Base-by-base conservation (phyloP, 768 basidiomycete genomes). In the Podaxis rugospora region DNA sequence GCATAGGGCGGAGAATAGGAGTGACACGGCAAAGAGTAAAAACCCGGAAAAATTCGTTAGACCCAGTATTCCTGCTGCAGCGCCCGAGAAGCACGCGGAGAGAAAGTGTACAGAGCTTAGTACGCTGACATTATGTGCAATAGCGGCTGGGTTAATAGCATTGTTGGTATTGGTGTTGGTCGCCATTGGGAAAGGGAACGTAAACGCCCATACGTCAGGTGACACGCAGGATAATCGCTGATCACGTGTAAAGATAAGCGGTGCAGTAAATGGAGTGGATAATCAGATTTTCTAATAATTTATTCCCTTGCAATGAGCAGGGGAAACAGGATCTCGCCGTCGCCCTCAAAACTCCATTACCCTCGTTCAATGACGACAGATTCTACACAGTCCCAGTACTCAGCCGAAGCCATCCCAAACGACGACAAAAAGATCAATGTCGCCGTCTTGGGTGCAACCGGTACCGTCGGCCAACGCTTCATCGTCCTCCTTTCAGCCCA, bases 401-500 rank as follows among this genome's bases (percentile, higher is more conserved):
- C 35, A n/a, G n/a, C 28, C 23, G 47, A 27, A 21, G 52, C 28
- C 21, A 13, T 37, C 14, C 21, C 35, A 36, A 28, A 9, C 23
- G n/a, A 5, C 21, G 13, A 40, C 28, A 23, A 44, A 32, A 39
- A 55, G 21, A 71, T 75, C 64, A 68, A 72, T 60, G 90, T 95
- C 62, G 93, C 92, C 62, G 77, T 95, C 51, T 79, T 95, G 7
- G 93, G 93, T 35, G 93, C 93, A 1, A 95, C 93, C 0, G 93
- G 96, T 60, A 97, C 93, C 51, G 96, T 98, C 52, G 95, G 96
- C 23, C 96, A 98, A 74, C 85, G 95, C 42, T 99, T 98, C 74
- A 90, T 98, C 73, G 81, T 86, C 53, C 86, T 98, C 51, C 88
- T 99, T 51, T 80, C 92, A 3, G 70, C 77, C 5, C 97, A 99